Conservation (phyloP, 305 asterid genomes). For the Fraxinus sp. region DNA sequence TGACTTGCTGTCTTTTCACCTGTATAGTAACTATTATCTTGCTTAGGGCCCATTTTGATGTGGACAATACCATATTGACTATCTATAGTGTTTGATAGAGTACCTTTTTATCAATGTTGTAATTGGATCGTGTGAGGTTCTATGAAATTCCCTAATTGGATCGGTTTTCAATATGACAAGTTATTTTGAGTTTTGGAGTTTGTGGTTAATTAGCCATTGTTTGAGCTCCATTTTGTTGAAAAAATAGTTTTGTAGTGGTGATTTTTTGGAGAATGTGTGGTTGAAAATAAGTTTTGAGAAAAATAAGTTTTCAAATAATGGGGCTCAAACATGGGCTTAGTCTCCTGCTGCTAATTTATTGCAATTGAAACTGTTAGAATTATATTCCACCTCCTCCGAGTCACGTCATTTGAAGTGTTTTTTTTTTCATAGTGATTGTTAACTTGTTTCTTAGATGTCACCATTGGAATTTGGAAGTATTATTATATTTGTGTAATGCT, state of each 20-base stretch:
- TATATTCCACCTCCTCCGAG: not conserved
- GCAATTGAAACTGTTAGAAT: not conserved
- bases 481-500: not conserved
- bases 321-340: no score
- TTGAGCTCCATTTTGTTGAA: no score
- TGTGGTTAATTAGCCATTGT: not conserved
- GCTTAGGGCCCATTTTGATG: not conserved
- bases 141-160: not conserved
- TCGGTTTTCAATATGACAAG: not conserved
- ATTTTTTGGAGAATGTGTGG: no score
- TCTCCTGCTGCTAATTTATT: not conserved
- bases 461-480: conserved; percentile 3
- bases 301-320: no score
- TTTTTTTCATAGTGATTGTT: not conserved
- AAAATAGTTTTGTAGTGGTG: no score
- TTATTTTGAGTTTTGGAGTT: not conserved
- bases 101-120: not conserved
- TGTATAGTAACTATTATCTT: not conserved
- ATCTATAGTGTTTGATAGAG: not conserved
- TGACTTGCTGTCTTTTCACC: not conserved
- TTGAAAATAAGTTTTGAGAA: no score
- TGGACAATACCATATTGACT: not conserved
- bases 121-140: not conserved
- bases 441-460: not conserved
- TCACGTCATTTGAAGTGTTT: not conserved